A percentile compares a stretch with the other conserved stretches of the same genome.
Evolutionary conservation across 140 eudicot genomes (phyloP).

Genomic region (Flaveria floridana): DNA sequence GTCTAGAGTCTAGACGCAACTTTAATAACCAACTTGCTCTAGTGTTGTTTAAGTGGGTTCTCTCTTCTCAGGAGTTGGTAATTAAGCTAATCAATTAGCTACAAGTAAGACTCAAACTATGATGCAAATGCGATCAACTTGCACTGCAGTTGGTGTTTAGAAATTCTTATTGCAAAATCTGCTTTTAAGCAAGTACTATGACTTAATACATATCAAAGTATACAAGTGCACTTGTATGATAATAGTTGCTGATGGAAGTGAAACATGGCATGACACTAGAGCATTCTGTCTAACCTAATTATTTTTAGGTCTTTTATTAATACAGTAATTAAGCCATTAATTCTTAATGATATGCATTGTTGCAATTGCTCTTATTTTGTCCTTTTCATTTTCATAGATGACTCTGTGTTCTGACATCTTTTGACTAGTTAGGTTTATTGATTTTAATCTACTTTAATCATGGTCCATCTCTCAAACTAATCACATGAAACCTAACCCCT

Average conservation of each 20-base stretch:
- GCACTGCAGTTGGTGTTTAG: background rate
- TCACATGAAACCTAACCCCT: constrained; percentile 1
- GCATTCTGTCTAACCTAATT: background rate
- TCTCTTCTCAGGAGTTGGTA: background rate
- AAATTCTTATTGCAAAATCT: background rate
- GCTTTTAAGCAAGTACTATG: background rate
- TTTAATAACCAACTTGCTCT: background rate
- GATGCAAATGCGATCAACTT: constrained; percentile 9
- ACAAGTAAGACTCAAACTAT: background rate
- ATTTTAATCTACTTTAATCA: background rate
- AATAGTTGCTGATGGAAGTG: constrained; percentile 7
- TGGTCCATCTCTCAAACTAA: background rate
- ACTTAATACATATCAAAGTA: background rate
- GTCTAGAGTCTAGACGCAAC: background rate
- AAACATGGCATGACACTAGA: background rate
- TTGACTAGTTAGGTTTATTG: constrained; percentile 4
- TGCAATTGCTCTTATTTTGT: background rate
- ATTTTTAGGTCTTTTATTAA: background rate
- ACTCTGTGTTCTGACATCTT: background rate
- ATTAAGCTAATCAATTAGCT: background rate
- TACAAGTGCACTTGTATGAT: background rate
- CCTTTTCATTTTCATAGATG: background rate
- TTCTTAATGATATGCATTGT: background rate
- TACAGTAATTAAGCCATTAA: background rate
- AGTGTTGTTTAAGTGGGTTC: background rate